Evolutionary conservation across 2,329 filamentous ascomycete genomes (phyloP).

Genomic region (Cladophialophora carrionii): DNA sequence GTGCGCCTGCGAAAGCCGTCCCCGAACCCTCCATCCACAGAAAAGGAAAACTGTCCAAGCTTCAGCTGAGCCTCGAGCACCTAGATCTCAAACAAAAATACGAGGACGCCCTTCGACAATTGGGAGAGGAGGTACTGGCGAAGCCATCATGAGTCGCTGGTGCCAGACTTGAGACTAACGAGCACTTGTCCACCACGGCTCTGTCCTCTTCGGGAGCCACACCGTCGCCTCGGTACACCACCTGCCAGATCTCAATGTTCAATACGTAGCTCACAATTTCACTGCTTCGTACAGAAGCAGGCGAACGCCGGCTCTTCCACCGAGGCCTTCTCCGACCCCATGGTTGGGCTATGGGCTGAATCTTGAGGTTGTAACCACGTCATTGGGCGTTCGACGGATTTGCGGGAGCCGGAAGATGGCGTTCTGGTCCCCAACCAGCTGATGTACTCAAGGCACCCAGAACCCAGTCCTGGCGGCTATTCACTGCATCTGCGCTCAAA

Average conservation of each 20-base stretch:
- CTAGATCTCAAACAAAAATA: slow-evolving; percentile 28
- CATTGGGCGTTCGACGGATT: not conserved
- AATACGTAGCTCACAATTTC: not conserved
- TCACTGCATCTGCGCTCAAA: not conserved
- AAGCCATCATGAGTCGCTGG: slow-evolving; percentile 1
- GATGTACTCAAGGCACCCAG: not conserved
- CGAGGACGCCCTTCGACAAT: slow-evolving; percentile 33
- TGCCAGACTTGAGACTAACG: not conserved
- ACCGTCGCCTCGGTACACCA: not conserved
- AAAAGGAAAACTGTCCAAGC: slow-evolving; percentile 21
- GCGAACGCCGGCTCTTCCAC: not conserved
- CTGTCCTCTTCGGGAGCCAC: not conserved
- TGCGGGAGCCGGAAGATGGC: not conserved
- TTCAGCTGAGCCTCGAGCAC: slow-evolving; percentile 26
- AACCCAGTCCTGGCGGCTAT: not conserved
- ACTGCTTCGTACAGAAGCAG: not conserved
- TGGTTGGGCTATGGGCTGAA: not conserved
- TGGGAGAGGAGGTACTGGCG: slow-evolving; percentile 33
- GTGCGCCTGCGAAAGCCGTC: slow-evolving; percentile 1
- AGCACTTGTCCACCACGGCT: not conserved
- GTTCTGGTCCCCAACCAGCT: not conserved
- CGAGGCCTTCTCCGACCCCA: not conserved
- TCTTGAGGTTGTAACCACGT: not conserved
- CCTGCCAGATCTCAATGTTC: not conserved
- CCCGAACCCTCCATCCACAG: slow-evolving; percentile 21